Evolutionary conservation across 2,329 filamentous ascomycete genomes (phyloP).

Genomic region (Diaporthe velutina): DNA sequence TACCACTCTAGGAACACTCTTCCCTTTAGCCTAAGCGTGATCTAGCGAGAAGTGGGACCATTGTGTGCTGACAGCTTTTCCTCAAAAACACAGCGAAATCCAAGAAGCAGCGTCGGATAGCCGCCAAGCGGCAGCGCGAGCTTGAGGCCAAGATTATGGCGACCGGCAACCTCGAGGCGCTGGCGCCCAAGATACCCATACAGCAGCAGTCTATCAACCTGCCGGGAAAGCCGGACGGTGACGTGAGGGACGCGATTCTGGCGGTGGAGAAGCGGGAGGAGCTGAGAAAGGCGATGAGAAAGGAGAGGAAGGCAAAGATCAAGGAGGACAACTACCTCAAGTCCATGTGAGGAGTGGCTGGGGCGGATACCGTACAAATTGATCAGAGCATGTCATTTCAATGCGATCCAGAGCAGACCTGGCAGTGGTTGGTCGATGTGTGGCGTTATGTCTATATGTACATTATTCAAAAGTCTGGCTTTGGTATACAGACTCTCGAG

Average conservation of each 20-base stretch:
- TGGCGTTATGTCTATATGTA: constrained; percentile 12
- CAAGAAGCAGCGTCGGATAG: constrained; percentile 81
- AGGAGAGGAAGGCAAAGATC: constrained; percentile 80
- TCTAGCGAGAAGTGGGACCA: not conserved
- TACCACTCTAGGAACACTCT: constrained; percentile 1
- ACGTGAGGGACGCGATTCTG: constrained; percentile 59
- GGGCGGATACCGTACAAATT: not conserved
- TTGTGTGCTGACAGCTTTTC: not conserved
- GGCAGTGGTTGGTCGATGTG: not conserved
- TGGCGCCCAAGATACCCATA: constrained; percentile 78
- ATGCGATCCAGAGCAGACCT: not conserved
- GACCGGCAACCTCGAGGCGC: constrained; percentile 74
- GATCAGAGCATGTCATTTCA: not conserved
- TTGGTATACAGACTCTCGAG: not conserved
- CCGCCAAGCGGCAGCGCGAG: constrained; percentile 72
- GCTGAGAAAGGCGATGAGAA: constrained; percentile 78
- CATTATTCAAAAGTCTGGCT: not conserved
- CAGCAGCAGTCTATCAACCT: constrained; percentile 85
- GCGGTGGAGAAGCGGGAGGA: constrained; percentile 68
- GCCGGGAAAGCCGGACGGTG: constrained; percentile 61
- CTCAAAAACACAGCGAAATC: constrained; percentile 78
- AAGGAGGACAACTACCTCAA: constrained; percentile 91
- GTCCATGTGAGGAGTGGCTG: constrained; percentile 70
- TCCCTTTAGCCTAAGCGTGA: constrained; percentile 6
- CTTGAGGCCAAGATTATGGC: constrained; percentile 72